Conservation (phyloP, 768 basidiomycete species). For the Mrakia gelida region DNA sequence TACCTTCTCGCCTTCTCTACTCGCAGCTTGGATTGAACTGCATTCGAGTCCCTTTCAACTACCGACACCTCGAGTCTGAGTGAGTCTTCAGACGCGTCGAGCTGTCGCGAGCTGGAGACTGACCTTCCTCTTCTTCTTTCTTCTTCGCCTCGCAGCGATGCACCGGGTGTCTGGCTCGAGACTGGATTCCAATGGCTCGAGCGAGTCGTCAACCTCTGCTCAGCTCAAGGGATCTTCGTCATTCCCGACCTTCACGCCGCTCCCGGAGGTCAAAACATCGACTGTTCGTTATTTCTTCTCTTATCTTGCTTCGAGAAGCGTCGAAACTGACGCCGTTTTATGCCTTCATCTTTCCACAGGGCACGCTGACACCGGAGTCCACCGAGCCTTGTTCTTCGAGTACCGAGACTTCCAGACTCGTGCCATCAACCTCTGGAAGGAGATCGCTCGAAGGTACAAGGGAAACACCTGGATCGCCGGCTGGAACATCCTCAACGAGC, state of each 20-base stretch:
- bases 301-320: background rate
- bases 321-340: background rate
- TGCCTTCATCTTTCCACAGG: background rate
- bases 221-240: constrained; percentile 66
- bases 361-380: constrained; percentile 18
- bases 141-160: background rate
- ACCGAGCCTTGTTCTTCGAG: constrained; percentile 8
- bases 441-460: constrained; percentile 70
- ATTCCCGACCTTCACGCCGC: constrained; percentile 73
- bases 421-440: constrained; percentile 67
- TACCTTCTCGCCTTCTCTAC: too few relatives aligned
- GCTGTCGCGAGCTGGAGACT: too few relatives aligned
- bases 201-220: constrained; percentile 70
- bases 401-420: constrained; percentile 10
- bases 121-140: too few relatives aligned
- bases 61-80: constrained; percentile 64
- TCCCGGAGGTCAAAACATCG: constrained; percentile 50
- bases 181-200: constrained; percentile 78
- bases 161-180: constrained; percentile 54
- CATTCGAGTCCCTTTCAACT: constrained; percentile 70
- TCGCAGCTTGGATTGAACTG: constrained; percentile 64
- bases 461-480: constrained; percentile 74
- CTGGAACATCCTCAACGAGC: constrained; percentile 82
- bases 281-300: constrained; percentile 48
- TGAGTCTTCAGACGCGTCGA: too few relatives aligned